Evolutionary conservation across 202 grass and related monocot genomes (phyloP), one percentile per base, ranked within the genome.

Genomic region (Schoenoplectus tabernaemontani): DNA sequence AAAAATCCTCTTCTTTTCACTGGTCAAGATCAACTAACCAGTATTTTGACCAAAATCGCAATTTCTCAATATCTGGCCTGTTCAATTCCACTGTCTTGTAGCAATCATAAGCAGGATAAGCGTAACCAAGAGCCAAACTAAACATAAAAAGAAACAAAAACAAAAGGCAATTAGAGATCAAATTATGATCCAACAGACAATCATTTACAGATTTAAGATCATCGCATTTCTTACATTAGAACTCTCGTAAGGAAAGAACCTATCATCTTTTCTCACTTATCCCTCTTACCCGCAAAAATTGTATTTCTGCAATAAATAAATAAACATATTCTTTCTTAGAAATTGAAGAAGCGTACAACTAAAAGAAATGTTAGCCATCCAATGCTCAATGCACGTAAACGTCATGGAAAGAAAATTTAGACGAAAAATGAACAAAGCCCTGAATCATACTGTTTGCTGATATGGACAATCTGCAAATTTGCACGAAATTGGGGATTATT

Each of bases 21-120:
- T 16, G 11, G 24, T n/a, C 3, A 80, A 44, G 7, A 54, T 20
- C 3, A 80, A 56, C 23, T 62, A 50, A 97, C 88, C 93, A 93
- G 16, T 97, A 97, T 83, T 91, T 85, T 58, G 86, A 91, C 87
- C 90, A 93, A 86, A 93, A 89, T 53, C 81, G 83, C 78, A 93
- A 43, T 73, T 57, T 68, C 15, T 93, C 93, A 15, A 84, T 88
- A 65, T 86, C 76, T 5, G 75, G 81, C 28, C 78, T 44, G 38
- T 80, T 87, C 83, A 81, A 37, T 73, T 97, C 79, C 68, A 97
- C 75, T 9, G 87, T 85, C 82, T 93, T 97, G 87, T 88, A 93
- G 89, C 93, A 97, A 48, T 76, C 39, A 51, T 97, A 91, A 53
- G 89, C 91, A 46, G 87, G 89, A 86, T 90, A 97, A 7, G 79